Evolutionary conservation across 352 stramenopile genomes (phyloP).

Genomic region (Hyaloperonospora brassicae): DNA sequence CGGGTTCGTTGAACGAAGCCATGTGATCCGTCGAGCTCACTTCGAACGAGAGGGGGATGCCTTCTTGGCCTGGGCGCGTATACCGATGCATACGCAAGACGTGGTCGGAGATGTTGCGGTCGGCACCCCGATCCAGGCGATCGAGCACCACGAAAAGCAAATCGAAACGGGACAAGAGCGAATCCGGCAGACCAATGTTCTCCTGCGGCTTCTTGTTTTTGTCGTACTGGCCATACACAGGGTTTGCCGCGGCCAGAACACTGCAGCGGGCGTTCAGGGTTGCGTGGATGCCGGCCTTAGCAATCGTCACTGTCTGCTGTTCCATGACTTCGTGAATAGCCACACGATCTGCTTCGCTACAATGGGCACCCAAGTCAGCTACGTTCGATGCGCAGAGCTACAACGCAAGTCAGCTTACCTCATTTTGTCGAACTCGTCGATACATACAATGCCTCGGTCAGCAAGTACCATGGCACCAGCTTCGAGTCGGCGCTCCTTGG

Average conservation of each 20-base stretch:
- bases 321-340: slow-evolving; percentile 99
- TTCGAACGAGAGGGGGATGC: slow-evolving; percentile 85
- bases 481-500: slow-evolving; percentile 90
- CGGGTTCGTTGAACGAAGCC: slow-evolving; percentile 48
- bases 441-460: slow-evolving; percentile 97
- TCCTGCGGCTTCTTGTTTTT: slow-evolving; percentile 95
- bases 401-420: slow-evolving; percentile 31
- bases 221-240: slow-evolving; percentile 99
- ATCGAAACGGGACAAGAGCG: slow-evolving; percentile 99
- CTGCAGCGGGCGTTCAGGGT: slow-evolving; percentile 98
- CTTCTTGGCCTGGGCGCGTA: slow-evolving; percentile 75
- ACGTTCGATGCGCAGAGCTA: background rate
- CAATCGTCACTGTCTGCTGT: slow-evolving; percentile 99
- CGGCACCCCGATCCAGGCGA: slow-evolving; percentile 91
- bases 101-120: slow-evolving; percentile 95
- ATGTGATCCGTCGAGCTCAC: slow-evolving; percentile 77
- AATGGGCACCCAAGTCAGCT: slow-evolving; percentile 14
- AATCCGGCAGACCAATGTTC: slow-evolving; percentile 99
- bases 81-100: slow-evolving; percentile 97
- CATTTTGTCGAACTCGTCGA: slow-evolving; percentile 99
- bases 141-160: slow-evolving; percentile 99
- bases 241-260: slow-evolving; percentile 98
- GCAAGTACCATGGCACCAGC: slow-evolving; percentile 99
- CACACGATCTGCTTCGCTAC: slow-evolving; percentile 92
- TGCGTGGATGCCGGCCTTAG: slow-evolving; percentile 99